Evolutionary conservation across 148 eudicot genomes (phyloP).

Genomic region (Silene latifolia): DNA sequence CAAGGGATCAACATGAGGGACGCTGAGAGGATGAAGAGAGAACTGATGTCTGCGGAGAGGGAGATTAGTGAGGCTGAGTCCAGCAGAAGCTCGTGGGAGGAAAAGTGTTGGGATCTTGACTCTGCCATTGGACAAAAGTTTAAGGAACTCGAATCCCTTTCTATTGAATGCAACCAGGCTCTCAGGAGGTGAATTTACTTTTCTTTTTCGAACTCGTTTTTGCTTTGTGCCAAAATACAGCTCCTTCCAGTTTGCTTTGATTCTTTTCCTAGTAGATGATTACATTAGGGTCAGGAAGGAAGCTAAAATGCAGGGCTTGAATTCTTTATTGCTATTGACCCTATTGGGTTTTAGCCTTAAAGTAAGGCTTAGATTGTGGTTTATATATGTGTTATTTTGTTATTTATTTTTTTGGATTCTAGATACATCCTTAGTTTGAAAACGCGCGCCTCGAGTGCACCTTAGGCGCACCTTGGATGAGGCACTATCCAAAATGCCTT

Average conservation of each 20-base stretch:
- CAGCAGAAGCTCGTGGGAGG: conserved; percentile 72
- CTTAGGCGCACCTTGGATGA: no score
- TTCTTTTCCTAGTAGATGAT: neutral
- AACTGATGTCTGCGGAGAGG: conserved; percentile 71
- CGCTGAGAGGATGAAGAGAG: conserved; percentile 96
- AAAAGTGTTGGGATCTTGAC: conserved; percentile 81
- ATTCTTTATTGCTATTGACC: no score
- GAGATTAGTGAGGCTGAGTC: conserved; percentile 73
- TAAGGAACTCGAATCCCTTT: conserved; percentile 67
- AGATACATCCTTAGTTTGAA: no score
- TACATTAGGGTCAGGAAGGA: neutral
- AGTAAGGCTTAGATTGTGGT: no score
- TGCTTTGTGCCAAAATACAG: neutral
- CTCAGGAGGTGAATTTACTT: conserved; percentile 47
- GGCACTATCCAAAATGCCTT: no score
- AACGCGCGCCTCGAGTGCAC: no score
- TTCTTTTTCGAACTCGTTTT: neutral
- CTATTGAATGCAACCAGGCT: conserved; percentile 77
- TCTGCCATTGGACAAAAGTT: conserved; percentile 48
- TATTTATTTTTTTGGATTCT: no score
- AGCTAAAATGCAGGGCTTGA: no score
- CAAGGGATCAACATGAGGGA: conserved; percentile 80
- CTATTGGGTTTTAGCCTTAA: no score
- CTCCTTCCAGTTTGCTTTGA: neutral
- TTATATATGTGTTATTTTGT: no score